Conservation (phyloP, 2,329 filamentous ascomycete genomes). For the Magnaporthales sp. region DNA sequence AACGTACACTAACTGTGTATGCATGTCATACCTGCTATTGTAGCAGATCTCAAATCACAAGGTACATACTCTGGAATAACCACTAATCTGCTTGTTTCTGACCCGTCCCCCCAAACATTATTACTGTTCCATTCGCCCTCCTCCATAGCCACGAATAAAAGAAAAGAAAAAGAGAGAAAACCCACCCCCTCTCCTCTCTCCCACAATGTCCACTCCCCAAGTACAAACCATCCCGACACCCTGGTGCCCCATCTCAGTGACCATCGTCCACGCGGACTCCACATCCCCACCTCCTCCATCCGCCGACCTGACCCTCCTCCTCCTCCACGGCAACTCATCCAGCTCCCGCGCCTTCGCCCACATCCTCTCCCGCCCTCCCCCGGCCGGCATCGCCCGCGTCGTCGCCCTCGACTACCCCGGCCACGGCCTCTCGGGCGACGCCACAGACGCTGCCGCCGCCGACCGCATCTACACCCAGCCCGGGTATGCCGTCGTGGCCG, state of each 20-base stretch:
- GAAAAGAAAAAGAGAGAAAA: no score
- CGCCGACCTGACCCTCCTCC: not conserved
- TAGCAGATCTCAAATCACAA: no score
- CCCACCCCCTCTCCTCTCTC: no score
- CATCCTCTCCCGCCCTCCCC: not conserved
- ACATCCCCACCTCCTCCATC: not conserved
- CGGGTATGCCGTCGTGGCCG: not conserved
- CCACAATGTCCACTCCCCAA: not conserved
- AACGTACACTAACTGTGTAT: no score
- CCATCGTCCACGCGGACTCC: not conserved
- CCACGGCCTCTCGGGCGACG: not conserved
- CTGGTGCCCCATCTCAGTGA: not conserved
- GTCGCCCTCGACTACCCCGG: not conserved
- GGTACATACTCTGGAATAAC: no score
- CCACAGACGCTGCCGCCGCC: no score
- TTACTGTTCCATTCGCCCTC: no score
- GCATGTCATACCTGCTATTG: no score
- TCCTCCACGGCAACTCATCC: not conserved
- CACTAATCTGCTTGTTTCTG: no score
- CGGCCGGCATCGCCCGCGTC: not conserved
- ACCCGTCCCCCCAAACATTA: no score
- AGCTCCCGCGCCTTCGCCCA: not conserved
- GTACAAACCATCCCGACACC: not conserved
- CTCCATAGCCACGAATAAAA: not conserved
- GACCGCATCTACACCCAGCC: not conserved